Percentiles rank a stretch among this genome's conserved stretches.
Evolutionary conservation across 257 asterid species (phyloP).

Genomic region (Sherardia arvensis): DNA sequence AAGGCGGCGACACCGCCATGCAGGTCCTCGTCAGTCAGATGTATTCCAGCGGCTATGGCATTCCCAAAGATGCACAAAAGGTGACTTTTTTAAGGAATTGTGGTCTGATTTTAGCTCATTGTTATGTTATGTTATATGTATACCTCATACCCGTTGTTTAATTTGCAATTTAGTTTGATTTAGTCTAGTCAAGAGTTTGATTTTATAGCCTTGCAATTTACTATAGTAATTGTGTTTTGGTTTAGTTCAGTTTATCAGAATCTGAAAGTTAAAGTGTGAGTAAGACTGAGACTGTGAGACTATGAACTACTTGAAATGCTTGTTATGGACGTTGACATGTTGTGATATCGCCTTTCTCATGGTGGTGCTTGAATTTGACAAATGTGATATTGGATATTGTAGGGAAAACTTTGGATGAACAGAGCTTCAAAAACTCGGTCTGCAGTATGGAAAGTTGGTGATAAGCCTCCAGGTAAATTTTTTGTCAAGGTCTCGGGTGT

Average conservation of each 20-base stretch:
- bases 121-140: not conserved
- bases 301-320: not conserved
- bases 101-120: not conserved
- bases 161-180: no score
- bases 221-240: no score
- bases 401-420: constrained; percentile 81
- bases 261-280: not conserved
- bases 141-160: no score
- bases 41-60: constrained; percentile 86
- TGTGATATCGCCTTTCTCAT: not conserved
- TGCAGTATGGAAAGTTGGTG: constrained; percentile 72
- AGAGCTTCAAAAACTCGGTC: constrained; percentile 66
- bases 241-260: no score
- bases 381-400: constrained; percentile 17
- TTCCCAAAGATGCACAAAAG: constrained; percentile 56
- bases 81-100: constrained; percentile 17
- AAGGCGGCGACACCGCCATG: constrained; percentile 69
- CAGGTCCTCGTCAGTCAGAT: constrained; percentile 98
- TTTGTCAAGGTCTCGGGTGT: not conserved
- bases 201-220: no score
- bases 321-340: not conserved
- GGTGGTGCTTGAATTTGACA: constrained; percentile 7
- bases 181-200: no score
- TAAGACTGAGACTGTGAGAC: no score
- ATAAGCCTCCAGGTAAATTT: constrained; percentile 82